A percentile compares a stretch with the other conserved stretches of the same genome.
These are phyloP conservation scores for Escovopsis sp. DNA, from an alignment of 2,329 filamentous ascomycete genomes.

Conservation along the genomic window DNA sequence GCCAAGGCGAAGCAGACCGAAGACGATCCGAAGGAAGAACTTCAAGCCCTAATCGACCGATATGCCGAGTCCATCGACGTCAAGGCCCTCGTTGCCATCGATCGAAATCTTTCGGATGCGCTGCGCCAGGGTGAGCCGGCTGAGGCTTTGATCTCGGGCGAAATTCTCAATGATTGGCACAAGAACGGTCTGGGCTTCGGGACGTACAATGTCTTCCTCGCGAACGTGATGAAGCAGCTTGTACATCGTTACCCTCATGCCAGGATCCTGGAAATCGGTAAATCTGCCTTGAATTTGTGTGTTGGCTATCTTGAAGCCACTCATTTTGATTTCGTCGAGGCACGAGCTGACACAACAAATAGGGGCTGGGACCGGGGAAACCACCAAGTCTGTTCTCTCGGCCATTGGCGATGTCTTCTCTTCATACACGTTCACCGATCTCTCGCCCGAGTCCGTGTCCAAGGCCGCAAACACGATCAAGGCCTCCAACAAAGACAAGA, in stretches of 20 bases:
- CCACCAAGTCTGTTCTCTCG: slow-evolving; percentile 21
- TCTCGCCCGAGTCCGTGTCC: slow-evolving; percentile 23
- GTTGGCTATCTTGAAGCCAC: too few species aligned
- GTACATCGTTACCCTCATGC: slow-evolving; percentile 1
- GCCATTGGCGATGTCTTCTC: slow-evolving; percentile 14
- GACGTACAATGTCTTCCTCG: not conserved
- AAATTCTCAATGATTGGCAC: slow-evolving; percentile 17
- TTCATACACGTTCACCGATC: slow-evolving; percentile 29
- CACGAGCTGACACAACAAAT: too few species aligned
- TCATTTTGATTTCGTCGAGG: too few species aligned
- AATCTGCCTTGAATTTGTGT: slow-evolving; percentile 7
- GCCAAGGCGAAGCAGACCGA: slow-evolving; percentile 3
- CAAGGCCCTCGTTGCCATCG: slow-evolving; percentile 11
- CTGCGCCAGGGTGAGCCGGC: slow-evolving; percentile 14
- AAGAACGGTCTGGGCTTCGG: slow-evolving; percentile 6
- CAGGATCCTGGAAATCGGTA: slow-evolving; percentile 1
- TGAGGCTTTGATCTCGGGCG: slow-evolving; percentile 16
- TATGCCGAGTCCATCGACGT: slow-evolving; percentile 11
- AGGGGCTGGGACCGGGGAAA: too few species aligned
- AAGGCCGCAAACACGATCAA: slow-evolving; percentile 16
- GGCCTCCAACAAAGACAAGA: slow-evolving; percentile 2
- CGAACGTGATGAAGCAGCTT: slow-evolving; percentile 1
- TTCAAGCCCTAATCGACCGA: slow-evolving; percentile 1
- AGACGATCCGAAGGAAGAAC: slow-evolving; percentile 5
- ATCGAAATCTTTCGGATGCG: slow-evolving; percentile 17